A percentile compares a stretch with the other conserved stretches of the same genome.
phyloP scores from a whole-genome alignment of 805 yeast species.

The Candida orba region DNA sequence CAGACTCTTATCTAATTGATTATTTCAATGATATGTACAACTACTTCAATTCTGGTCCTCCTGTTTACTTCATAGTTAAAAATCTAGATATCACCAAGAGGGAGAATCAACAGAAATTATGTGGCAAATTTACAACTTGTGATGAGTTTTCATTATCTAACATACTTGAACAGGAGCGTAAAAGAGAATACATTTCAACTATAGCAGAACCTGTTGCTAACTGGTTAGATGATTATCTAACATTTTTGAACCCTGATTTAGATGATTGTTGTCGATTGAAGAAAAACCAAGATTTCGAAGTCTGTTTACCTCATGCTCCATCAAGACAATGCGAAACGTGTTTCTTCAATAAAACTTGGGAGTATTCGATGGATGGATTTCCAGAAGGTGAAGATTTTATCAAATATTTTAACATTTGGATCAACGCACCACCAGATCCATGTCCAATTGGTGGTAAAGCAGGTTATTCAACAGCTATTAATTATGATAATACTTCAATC shows the following conservation, averaged over 20 bases:
- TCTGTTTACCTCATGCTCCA: conserved; percentile 63
- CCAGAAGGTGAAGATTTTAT: conserved; percentile 72
- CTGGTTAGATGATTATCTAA: conserved; percentile 88
- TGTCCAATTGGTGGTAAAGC: conserved; percentile 97
- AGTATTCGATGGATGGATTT: conserved; percentile 70
- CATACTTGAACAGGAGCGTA: conserved; percentile 76
- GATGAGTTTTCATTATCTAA: conserved; percentile 72
- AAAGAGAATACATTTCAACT: conserved; percentile 54
- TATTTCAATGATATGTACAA: conserved; percentile 73
- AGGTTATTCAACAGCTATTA: conserved; percentile 64
- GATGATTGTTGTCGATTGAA: conserved; percentile 79
- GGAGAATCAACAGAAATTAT: conserved; percentile 60
- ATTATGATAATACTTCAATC: conserved; percentile 37
- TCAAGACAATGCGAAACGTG: conserved; percentile 70
- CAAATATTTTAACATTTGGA: conserved; percentile 74
- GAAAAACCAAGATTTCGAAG: conserved; percentile 40
- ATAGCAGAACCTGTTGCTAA: conserved; percentile 79
- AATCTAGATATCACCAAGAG: conserved; percentile 56
- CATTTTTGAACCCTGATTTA: conserved; percentile 80
- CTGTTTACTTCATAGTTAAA: conserved; percentile 77
- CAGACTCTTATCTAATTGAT: conserved; percentile 69
- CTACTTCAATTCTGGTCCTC: conserved; percentile 84
- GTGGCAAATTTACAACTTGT: conserved; percentile 87
- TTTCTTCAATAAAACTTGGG: conserved; percentile 57
- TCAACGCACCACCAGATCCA: conserved; percentile 73